These are phyloP conservation scores for Cladosporium oxysporum DNA, from an alignment of 2,329 filamentous ascomycete genomes.

Conservation along the genomic window DNA sequence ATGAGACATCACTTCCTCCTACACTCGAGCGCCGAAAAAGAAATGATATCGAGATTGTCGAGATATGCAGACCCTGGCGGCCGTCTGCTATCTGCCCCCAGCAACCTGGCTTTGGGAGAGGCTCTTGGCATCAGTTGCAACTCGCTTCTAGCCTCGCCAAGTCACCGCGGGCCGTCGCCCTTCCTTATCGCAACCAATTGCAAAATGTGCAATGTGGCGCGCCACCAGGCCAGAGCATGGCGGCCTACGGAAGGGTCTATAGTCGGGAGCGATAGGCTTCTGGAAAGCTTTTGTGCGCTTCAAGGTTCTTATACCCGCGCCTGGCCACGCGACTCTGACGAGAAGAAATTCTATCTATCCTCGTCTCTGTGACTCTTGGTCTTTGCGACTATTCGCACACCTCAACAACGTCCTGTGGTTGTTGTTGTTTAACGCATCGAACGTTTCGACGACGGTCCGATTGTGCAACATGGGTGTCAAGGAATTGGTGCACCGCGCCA, in stretches of 20 bases:
- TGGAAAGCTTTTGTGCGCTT: slow-evolving; percentile 15
- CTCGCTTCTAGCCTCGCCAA: slow-evolving; percentile 1
- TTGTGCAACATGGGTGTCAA: slow-evolving; percentile 18
- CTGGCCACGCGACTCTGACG: slow-evolving; percentile 13
- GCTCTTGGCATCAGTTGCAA: not conserved
- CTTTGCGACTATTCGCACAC: not conserved
- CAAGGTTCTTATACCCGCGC: slow-evolving; percentile 14
- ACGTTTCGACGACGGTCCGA: not conserved
- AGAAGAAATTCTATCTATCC: slow-evolving; percentile 4
- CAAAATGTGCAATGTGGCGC: slow-evolving; percentile 11
- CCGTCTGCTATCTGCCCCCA: slow-evolving; percentile 15
- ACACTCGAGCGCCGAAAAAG: not conserved
- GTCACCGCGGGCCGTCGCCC: slow-evolving; percentile 1
- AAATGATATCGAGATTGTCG: slow-evolving; percentile 14
- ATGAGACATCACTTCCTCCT: not conserved
- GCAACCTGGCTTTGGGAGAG: slow-evolving; percentile 8
- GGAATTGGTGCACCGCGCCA: slow-evolving; percentile 30
- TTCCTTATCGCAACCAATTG: slow-evolving; percentile 10
- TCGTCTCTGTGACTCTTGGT: slow-evolving; percentile 9
- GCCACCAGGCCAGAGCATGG: not conserved
- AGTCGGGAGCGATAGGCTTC: slow-evolving; percentile 16
- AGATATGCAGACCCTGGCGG: slow-evolving; percentile 12
- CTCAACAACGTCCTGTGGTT: not conserved
- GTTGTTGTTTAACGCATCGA: not conserved
- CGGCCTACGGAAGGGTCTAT: not conserved